Conservation (phyloP, 108 stramenopile genomes). For the Asterionellopsis glacialis region DNA sequence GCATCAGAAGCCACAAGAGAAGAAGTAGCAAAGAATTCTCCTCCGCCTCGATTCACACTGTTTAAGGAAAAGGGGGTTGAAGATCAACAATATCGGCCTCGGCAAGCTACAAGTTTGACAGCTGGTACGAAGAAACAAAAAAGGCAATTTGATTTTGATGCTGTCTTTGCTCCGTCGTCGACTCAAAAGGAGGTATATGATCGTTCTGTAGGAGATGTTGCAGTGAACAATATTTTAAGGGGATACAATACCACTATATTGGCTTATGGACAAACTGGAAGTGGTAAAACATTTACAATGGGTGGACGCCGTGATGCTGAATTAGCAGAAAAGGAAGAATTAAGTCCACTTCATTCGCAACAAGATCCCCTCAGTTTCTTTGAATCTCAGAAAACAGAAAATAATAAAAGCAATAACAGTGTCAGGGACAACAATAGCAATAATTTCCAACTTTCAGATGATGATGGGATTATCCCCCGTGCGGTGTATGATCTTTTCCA, state of each 20-base stretch:
- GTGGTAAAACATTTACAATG: conserved; percentile 59
- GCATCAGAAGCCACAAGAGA: not conserved
- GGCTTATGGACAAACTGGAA: conserved; percentile 66
- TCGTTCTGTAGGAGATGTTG: conserved; percentile 5
- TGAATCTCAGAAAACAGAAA: not conserved
- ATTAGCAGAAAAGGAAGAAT: not conserved
- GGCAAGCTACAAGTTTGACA: not conserved
- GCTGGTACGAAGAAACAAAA: not conserved
- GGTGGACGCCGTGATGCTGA: conserved; percentile 4
- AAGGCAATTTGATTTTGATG: conserved; percentile 23
- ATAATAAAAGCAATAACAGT: too few relatives aligned
- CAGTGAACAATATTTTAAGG: conserved; percentile 16
- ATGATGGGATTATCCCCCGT: conserved; percentile 50
- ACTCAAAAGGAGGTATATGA: conserved; percentile 28
- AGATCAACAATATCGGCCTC: not conserved
- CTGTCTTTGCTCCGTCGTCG: conserved; percentile 16
- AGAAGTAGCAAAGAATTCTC: not conserved
- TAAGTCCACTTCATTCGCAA: not conserved
- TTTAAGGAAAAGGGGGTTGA: not conserved
- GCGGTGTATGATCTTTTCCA: conserved; percentile 49
- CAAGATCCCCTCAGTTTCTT: not conserved
- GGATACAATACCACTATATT: conserved; percentile 40
- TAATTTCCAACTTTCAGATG: conserved; percentile 1
- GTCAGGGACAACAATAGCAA: too few relatives aligned
- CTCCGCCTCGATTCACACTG: not conserved